phyloP scores from a whole-genome alignment of 345 rosid species.

The Theobroma cacao region DNA sequence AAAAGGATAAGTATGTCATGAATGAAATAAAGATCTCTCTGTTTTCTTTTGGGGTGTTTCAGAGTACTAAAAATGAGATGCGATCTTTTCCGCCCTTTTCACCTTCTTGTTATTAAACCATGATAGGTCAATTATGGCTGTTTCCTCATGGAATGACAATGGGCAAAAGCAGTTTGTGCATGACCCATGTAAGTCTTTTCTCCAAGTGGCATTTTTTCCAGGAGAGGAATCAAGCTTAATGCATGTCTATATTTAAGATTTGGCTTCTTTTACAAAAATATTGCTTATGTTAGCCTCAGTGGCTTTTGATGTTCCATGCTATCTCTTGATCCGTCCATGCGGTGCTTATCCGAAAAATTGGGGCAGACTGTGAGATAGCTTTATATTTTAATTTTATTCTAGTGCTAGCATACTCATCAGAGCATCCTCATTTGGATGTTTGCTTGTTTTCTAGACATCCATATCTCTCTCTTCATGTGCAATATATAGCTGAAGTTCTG shows the following conservation, averaged over 20 bases:
- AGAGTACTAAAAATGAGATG: neutral
- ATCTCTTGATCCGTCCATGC: neutral
- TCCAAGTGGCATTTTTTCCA: neutral
- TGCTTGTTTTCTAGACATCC: neutral
- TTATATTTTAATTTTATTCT: slow-evolving; percentile 3
- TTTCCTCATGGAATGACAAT: slow-evolving; percentile 99
- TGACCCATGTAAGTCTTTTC: slow-evolving; percentile 70
- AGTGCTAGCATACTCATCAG: neutral
- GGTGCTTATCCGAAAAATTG: slow-evolving; percentile 2
- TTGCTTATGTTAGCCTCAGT: neutral
- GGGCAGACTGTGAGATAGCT: neutral
- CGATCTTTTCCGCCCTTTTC: neutral
- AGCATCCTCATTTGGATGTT: neutral
- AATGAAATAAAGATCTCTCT: slow-evolving; percentile 13
- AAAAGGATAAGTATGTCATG: slow-evolving; percentile 77
- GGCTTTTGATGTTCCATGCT: neutral
- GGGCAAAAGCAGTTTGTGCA: slow-evolving; percentile 97
- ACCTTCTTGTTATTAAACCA: neutral
- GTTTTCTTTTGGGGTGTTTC: too few relatives aligned
- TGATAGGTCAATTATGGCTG: slow-evolving; percentile 94
- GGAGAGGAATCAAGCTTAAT: neutral
- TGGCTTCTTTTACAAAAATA: neutral
- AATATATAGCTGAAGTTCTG: neutral
- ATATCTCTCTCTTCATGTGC: neutral
- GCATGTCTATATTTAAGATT: neutral